phyloP scores from a whole-genome alignment of 768 basidiomycete species.

The Psilocybe cubensis region DNA sequence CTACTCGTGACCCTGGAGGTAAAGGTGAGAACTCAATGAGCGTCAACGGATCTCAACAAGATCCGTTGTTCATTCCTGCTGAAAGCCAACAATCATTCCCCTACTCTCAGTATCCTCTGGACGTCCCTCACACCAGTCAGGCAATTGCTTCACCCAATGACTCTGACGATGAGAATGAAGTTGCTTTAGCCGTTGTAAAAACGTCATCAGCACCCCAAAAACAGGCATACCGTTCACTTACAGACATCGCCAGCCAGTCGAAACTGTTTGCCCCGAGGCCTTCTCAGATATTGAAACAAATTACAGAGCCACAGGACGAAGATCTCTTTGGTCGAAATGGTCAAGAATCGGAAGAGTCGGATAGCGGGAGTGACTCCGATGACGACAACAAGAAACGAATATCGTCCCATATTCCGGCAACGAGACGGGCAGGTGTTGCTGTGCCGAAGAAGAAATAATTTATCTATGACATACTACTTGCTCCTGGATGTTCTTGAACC shows the following conservation, averaged over 20 bases:
- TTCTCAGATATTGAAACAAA: slow-evolving; percentile 27
- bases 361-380: slow-evolving; percentile 51
- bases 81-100: slow-evolving; percentile 59
- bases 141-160: slow-evolving; percentile 32
- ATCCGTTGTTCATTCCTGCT: slow-evolving; percentile 53
- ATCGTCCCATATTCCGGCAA: slow-evolving; percentile 64
- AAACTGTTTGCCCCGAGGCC: slow-evolving; percentile 34
- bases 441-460: slow-evolving; percentile 16
- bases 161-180: slow-evolving; percentile 43
- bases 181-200: slow-evolving; percentile 33
- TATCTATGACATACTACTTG: neutral
- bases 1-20: neutral
- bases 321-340: slow-evolving; percentile 42
- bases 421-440: slow-evolving; percentile 52
- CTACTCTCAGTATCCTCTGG: slow-evolving; percentile 49
- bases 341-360: slow-evolving; percentile 44
- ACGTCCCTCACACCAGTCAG: slow-evolving; percentile 16
- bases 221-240: slow-evolving; percentile 41
- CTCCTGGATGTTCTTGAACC: slow-evolving; percentile 11
- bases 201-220: slow-evolving; percentile 1
- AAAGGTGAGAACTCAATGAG: slow-evolving; percentile 6
- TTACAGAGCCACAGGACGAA: slow-evolving; percentile 27
- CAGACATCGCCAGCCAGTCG: slow-evolving; percentile 53
- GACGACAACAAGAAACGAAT: slow-evolving; percentile 36
- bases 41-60: slow-evolving; percentile 11